Evolutionary conservation across 1,284 basidiomycete genomes (phyloP), one percentile per base, ranked within the genome.

Genomic region (Trichosporon sp.): DNA sequence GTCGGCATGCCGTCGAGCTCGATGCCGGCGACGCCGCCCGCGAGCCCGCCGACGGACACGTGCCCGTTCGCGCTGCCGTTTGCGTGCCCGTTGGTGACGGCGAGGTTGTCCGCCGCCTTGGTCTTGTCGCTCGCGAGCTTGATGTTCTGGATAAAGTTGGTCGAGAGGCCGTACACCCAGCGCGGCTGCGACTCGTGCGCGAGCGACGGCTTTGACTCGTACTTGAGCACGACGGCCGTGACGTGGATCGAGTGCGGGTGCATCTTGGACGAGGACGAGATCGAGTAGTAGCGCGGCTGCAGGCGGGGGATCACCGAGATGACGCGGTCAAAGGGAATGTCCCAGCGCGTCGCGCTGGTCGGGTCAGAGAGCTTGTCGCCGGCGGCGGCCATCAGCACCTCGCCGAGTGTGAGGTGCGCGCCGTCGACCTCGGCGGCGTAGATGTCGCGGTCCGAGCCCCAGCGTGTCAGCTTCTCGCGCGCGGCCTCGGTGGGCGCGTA

Each of bases 221-320:
- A 96, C 81, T 94, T 92, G 79, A 96, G 89, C 15, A 98, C 93
- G 65, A 99, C 96, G 67, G 89, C 92, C 23, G 97, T 98, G 76
- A 96, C 90, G 83, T 99, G 96, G 72, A 99, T 93, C 7, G 91
- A 86, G 74, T 89, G 90, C 51, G 95, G 89, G 82, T 93, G 83
- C 56, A 98, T 86, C 83, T 98, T 98, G 62, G 96, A 95, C 72
- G 92, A 93, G 23, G 95, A 98, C 15, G 96, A 98, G 83, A 99
- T 99, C 47, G 97, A 99, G 85, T 98, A 99, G 87, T 92, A 99
- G 70, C 96, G 91, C 44, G 96, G 95, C 80, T 97, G 94, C 23
- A 99, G 88, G 74, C 96, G 93, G 42, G 94, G 90, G 65, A 98
- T 89, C 65, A 91, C 89, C 4, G 95, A 96, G 70, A 99, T 90